Base-by-base conservation (phyloP, 139 green algal species). In the Spirogloea muscicola region DNA sequence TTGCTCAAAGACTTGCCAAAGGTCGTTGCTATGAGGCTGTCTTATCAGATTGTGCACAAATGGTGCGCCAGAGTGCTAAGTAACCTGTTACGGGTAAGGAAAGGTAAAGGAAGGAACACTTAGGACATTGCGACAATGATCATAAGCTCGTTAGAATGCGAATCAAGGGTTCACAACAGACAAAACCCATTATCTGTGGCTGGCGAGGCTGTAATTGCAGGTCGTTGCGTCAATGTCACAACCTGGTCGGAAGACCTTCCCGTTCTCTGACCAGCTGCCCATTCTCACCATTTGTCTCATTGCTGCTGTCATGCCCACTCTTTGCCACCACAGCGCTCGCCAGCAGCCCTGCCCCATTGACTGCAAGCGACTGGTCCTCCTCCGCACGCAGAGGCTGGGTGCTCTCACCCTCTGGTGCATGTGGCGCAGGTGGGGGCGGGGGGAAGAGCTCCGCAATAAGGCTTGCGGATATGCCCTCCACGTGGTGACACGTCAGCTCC, bases 401-500 rank as follows among this genome's bases (percentile, higher is more conserved):
- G n/a, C n/a, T n/a, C n/a, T n/a, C n/a, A n/a, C n/a, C 21, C 46
- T 21, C 46, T 55, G 46, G 46, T 55, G 21, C 21, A 21, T 21
- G 21, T 21, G 58, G 69, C 29, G 61, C 58, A 58, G 38, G 10
- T 3, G 61, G 40, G 27, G 59, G 46, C 3, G 61, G 59, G n/a
- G 59, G 59, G 13, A 77, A 46, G n/a, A 91, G 59, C 18, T 81
- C 67, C 1, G 83, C 84, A 6, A 76, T 85, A 1, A 94, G 74
- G 27, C 72, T 74, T 2, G 89, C 84, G 1, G 83, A 84, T 5
- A 92, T 88, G 57, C 44, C 60, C 37, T 74, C 69, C 1, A 78
- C 79, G 18, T 73, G 58, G 46, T 76, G 67, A 85, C 88, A 95
- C 33, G 90, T 95, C 37, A 89, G 62, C 41, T 93, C 87, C 90